Percentiles rank a stretch among this genome's conserved stretches.
Evolutionary conservation across 2,329 filamentous ascomycete species (phyloP).

Genomic region (Xylaria sp.): DNA sequence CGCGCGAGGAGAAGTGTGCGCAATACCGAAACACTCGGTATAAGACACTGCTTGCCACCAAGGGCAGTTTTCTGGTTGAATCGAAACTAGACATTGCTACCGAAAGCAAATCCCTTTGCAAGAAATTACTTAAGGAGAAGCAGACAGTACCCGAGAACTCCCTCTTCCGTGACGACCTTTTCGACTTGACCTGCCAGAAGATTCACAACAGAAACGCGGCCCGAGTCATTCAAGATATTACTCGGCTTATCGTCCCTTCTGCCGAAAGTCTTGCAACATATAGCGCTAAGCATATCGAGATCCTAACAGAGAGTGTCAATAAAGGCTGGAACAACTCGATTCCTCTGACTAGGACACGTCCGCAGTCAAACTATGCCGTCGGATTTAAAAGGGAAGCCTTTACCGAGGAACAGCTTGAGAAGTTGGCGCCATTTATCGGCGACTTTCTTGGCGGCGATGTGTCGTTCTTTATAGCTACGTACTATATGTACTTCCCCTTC

Average conservation of each 20-base stretch:
- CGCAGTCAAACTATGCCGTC: slow-evolving; percentile 59
- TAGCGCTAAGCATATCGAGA: slow-evolving; percentile 47
- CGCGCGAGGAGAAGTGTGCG: slow-evolving; percentile 53
- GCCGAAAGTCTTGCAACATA: slow-evolving; percentile 51
- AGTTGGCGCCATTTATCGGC: slow-evolving; percentile 54
- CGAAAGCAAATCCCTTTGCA: slow-evolving; percentile 48
- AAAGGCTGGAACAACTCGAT: slow-evolving; percentile 57
- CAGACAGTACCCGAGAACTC: slow-evolving; percentile 46
- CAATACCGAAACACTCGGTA: slow-evolving; percentile 54
- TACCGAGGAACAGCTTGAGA: slow-evolving; percentile 55
- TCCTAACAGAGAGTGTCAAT: slow-evolving; percentile 56
- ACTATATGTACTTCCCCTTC: slow-evolving; percentile 62
- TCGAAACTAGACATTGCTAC: slow-evolving; percentile 49
- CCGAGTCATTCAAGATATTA: slow-evolving; percentile 54
- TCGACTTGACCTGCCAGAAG: slow-evolving; percentile 46
- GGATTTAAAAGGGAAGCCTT: slow-evolving; percentile 57
- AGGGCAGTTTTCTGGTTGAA: slow-evolving; percentile 55
- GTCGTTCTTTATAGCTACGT: slow-evolving; percentile 59
- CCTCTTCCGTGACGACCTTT: slow-evolving; percentile 53
- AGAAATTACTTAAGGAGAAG: not conserved
- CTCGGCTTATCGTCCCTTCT: slow-evolving; percentile 54
- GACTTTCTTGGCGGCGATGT: slow-evolving; percentile 48
- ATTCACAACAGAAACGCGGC: slow-evolving; percentile 52
- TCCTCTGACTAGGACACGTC: slow-evolving; percentile 45
- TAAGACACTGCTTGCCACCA: slow-evolving; percentile 50